Percentiles rank a stretch among this genome's conserved stretches.
These are phyloP conservation scores for Intubia oerlemansii DNA, from an alignment of 2,329 filamentous ascomycete species.

Conservation along the genomic window DNA sequence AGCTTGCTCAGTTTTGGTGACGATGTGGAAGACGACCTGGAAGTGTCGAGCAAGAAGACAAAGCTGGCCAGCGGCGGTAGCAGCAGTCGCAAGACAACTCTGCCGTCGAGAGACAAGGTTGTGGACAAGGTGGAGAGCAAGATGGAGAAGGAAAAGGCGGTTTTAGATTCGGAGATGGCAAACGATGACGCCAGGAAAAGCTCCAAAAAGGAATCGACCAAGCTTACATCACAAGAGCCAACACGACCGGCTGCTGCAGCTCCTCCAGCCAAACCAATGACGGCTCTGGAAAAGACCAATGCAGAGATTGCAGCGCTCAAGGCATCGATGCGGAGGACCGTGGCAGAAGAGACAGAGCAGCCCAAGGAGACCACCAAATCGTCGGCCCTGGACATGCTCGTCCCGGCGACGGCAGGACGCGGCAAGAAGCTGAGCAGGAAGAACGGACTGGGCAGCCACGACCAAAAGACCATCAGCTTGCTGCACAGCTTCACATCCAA, in stretches of 20 bases:
- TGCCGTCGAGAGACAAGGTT: conserved; percentile 3
- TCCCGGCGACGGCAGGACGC: conserved; percentile 47
- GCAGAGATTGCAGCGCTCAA: conserved; percentile 65
- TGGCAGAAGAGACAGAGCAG: conserved; percentile 25
- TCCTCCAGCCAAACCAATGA: conserved; percentile 16
- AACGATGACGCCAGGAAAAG: background rate
- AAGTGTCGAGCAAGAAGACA: conserved; percentile 7
- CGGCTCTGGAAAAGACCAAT: conserved; percentile 46
- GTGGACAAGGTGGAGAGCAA: no score
- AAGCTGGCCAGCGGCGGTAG: background rate
- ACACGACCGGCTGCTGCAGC: conserved; percentile 12
- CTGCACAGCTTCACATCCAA: conserved; percentile 64
- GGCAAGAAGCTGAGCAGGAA: conserved; percentile 43
- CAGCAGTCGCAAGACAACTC: background rate
- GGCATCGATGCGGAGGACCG: conserved; percentile 55
- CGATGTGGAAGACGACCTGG: conserved; percentile 33
- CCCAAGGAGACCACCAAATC: conserved; percentile 25
- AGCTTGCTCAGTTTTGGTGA: conserved; percentile 61
- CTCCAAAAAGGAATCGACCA: background rate
- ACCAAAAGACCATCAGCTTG: conserved; percentile 44
- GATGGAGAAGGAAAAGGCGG: background rate
- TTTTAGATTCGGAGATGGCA: no score
- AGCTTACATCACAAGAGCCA: no score
- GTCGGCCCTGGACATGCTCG: conserved; percentile 50
- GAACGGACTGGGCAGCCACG: conserved; percentile 29